These are phyloP conservation scores for Udeniomyces megalosporus DNA, from an alignment of 768 basidiomycete genomes.

Conservation along the genomic window DNA sequence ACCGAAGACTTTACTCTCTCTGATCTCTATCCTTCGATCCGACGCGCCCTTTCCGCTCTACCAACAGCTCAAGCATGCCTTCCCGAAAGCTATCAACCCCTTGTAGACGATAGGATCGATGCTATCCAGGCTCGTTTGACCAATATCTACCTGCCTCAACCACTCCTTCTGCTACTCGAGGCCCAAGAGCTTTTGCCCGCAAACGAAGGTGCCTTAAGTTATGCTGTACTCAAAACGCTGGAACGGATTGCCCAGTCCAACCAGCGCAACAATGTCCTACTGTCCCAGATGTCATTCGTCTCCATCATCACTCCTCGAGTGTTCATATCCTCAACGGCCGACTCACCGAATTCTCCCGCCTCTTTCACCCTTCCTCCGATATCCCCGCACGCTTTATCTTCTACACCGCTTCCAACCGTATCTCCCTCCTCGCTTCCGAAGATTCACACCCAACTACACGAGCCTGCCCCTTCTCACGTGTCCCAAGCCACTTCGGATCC, in stretches of 20 bases:
- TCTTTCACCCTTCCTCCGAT: constrained; percentile 29
- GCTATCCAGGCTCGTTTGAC: background rate
- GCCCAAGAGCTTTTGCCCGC: constrained; percentile 3
- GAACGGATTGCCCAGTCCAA: background rate
- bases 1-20: constrained; percentile 47
- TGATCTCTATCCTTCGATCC: constrained; percentile 39
- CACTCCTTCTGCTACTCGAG: constrained; percentile 4
- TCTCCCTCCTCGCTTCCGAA: too few species aligned
- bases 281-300: constrained; percentile 6
- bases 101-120: background rate
- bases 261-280: constrained; percentile 4
- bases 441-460: too few species aligned
- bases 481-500: constrained; percentile 37
- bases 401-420: too few species aligned
- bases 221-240: constrained; percentile 5
- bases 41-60: background rate
- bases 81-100: background rate
- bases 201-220: background rate
- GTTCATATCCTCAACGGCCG: constrained; percentile 17
- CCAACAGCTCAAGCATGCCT: background rate
- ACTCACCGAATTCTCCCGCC: constrained; percentile 9
- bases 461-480: constrained; percentile 33
- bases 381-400: too few species aligned
- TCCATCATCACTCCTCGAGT: constrained; percentile 1
- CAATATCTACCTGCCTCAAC: constrained; percentile 3